A percentile compares a stretch with the other conserved stretches of the same genome.
phyloP scores from a whole-genome alignment of 148 eudicot genomes.

The Nepenthes mirabilis region DNA sequence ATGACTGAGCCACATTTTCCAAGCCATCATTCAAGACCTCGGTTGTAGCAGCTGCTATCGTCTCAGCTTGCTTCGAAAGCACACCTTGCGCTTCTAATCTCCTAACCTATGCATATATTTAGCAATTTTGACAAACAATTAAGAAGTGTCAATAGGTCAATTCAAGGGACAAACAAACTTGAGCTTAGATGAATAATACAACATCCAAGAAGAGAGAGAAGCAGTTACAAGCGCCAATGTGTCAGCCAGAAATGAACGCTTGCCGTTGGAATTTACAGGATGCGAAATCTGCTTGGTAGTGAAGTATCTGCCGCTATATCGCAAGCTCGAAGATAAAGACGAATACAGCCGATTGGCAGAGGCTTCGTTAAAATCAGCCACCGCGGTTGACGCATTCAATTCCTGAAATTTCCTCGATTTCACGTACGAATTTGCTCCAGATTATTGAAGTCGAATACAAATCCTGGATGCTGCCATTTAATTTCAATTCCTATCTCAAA shows the following conservation, averaged over 20 bases:
- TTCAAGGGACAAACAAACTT: background rate
- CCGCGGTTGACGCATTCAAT: conserved; percentile 3
- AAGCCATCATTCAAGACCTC: conserved; percentile 69
- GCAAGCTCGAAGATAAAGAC: background rate
- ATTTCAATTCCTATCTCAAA: background rate
- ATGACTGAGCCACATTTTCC: conserved; percentile 57
- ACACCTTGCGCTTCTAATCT: conserved; percentile 68
- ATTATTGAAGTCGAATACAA: conserved; percentile 21
- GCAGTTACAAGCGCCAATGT: conserved; percentile 60
- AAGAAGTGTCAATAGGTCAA: background rate
- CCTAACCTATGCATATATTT: conserved; percentile 32
- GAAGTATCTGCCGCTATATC: conserved; percentile 10
- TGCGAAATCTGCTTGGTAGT: conserved; percentile 30
- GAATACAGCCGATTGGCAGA: conserved; percentile 6
- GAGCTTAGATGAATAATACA: background rate
- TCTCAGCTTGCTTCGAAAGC: conserved; percentile 81
- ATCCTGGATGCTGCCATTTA: conserved; percentile 39
- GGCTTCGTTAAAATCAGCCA: background rate
- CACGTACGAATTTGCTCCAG: conserved; percentile 6
- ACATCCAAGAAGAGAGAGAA: background rate
- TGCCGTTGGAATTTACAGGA: conserved; percentile 32
- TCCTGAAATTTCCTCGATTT: conserved; percentile 10
- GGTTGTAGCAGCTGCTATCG: conserved; percentile 48
- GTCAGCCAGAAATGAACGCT: conserved; percentile 64
- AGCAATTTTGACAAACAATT: background rate